phyloP scores from a whole-genome alignment of 192 early-diverging fungal species.

The Coemansia sp. region DNA sequence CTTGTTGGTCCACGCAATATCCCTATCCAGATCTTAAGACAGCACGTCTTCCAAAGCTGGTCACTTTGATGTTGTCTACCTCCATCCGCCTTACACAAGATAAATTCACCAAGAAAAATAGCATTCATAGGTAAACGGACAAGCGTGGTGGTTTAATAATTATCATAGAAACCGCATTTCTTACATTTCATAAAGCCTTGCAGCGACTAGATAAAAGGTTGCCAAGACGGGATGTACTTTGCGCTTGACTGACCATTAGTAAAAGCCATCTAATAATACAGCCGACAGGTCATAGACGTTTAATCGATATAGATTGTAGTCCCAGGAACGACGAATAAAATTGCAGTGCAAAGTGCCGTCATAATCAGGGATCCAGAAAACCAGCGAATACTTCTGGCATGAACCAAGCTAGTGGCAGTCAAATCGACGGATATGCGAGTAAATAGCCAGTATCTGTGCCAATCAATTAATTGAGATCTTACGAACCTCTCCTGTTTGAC shows the following conservation, averaged over 20 bases:
- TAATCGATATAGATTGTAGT: slow-evolving; percentile 37
- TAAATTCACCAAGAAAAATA: too few species aligned
- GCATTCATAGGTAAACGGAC: too few species aligned
- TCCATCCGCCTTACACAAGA: too few species aligned
- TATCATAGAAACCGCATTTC: too few species aligned
- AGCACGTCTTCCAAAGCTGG: too few species aligned
- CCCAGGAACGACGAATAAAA: slow-evolving; percentile 40
- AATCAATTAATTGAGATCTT: slow-evolving; percentile 16
- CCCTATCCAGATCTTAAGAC: too few species aligned
- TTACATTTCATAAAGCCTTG: too few species aligned
- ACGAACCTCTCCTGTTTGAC: background rate
- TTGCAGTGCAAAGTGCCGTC: slow-evolving; percentile 42
- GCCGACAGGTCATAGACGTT: background rate
- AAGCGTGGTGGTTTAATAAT: too few species aligned
- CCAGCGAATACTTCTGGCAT: slow-evolving; percentile 43
- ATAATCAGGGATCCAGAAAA: slow-evolving; percentile 38
- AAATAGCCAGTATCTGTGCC: slow-evolving; percentile 40
- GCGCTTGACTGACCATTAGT: too few species aligned
- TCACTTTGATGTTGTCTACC: too few species aligned
- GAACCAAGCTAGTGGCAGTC: slow-evolving; percentile 45
- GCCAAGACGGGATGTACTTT: too few species aligned
- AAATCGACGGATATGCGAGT: slow-evolving; percentile 38
- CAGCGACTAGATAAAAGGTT: too few species aligned
- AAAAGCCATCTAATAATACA: background rate
- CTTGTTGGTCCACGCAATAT: background rate